Base-by-base conservation (phyloP, 139 green algal species). In the Chlorella vulgaris region DNA sequence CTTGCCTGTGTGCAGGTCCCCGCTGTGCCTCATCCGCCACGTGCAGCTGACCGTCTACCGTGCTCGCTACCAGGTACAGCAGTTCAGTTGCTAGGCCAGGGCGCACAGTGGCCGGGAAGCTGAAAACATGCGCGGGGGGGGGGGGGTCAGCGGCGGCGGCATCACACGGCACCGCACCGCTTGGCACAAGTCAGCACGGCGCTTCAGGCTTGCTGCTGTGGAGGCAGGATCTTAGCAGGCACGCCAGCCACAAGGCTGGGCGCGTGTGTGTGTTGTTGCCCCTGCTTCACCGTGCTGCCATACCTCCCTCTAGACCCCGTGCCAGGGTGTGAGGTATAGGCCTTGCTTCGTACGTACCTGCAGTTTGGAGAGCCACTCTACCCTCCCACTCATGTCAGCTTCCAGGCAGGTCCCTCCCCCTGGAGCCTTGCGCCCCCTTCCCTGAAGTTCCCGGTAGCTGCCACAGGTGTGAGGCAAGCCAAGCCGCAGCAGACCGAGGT, bases 331-430 rank as follows among this genome's bases (percentile, higher is more conserved):
- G n/a, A n/a, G n/a, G n/a, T n/a, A n/a, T n/a, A n/a, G n/a, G n/a
- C n/a, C n/a, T n/a, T n/a, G n/a, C 35, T 35, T 18, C 42, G 5
- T 4, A 51, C 36, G 18, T 5, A 1, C 0, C 31, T 65, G 43
- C 70, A 78, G 70, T 78, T 58, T 63, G 76, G 80, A 5, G 80
- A 73, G 43, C 80, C 80, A 5, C 24, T 85, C n/a, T 85, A 85
- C 80, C 80, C 80, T 7, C 70, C 80, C 22, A 31, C n/a, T 24
- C 47, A 67, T 33, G 69, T 85, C 15, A 81, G 70, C 70, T 85
- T 85, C 60, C 69, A 85, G 70, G 42, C 55, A 31, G 80, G 80
- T 1, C 70, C 69, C 22, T 61, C 58, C 0, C 61, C 70, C 15
- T 74, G 60, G 60, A 74, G 63, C 76, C 63, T 82, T 3, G 42